Conservation (phyloP, 2,329 filamentous ascomycete species). For the Exophiala mesophila region DNA sequence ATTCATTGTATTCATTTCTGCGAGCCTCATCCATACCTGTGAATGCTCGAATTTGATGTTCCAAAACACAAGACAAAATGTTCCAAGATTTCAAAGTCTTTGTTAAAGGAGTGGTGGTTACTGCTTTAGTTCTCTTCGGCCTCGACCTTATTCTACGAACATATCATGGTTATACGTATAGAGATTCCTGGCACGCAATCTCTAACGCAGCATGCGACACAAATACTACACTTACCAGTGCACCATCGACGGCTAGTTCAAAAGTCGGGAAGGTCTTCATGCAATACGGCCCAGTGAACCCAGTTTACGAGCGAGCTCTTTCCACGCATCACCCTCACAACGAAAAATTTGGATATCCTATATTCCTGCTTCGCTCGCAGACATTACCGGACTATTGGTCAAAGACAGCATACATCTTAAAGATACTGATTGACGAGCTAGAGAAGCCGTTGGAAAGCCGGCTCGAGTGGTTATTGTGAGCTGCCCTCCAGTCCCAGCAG, state of each 20-base stretch:
- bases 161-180: too few relatives aligned
- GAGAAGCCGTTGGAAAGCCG: constrained; percentile 31
- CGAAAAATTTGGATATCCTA: constrained; percentile 7
- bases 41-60: too few relatives aligned
- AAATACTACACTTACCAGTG: not conserved
- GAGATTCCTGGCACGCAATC: too few relatives aligned
- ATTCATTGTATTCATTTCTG: too few relatives aligned
- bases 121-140: too few relatives aligned
- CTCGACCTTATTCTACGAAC: too few relatives aligned
- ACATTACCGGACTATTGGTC: constrained; percentile 2
- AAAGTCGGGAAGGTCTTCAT: constrained; percentile 33
- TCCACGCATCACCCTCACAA: constrained; percentile 28
- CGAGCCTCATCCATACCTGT: too few relatives aligned
- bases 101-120: too few relatives aligned
- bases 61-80: too few relatives aligned
- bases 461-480: constrained; percentile 35
- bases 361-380: constrained; percentile 7
- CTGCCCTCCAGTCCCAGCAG: constrained; percentile 31
- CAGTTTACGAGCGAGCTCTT: constrained; percentile 35
- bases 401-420: constrained; percentile 26
- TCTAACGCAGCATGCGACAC: not conserved
- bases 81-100: not conserved
- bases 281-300: constrained; percentile 31
- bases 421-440: constrained; percentile 31
- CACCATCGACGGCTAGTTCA: constrained; percentile 1